These are phyloP conservation scores for Persicaria tinctoria DNA, from an alignment of 148 eudicot genomes.

Conservation along the genomic window DNA sequence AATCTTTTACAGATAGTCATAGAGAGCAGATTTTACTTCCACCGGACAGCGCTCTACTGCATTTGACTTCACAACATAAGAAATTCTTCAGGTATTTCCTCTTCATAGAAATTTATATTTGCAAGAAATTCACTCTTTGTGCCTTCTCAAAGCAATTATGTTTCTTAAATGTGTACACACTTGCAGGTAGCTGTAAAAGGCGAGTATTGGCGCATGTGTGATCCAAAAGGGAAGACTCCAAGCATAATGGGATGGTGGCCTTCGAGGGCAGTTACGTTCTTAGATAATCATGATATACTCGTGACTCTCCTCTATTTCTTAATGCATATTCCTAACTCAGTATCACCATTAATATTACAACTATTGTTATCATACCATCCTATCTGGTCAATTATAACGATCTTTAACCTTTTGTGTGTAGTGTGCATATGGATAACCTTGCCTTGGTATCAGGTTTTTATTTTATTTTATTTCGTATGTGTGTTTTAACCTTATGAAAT, in stretches of 20 bases:
- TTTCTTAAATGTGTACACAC: background rate
- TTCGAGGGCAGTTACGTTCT: slow-evolving; percentile 88
- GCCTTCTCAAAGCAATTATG: background rate
- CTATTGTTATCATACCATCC: background rate
- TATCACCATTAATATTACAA: background rate
- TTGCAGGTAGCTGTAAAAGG: slow-evolving; percentile 87
- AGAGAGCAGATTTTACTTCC: slow-evolving; percentile 79
- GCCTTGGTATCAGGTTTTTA: background rate
- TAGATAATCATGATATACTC: slow-evolving; percentile 67
- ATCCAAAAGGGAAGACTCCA: slow-evolving; percentile 85
- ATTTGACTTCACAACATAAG: slow-evolving; percentile 95
- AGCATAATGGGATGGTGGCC: slow-evolving; percentile 97
- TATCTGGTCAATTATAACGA: background rate
- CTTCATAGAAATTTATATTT: background rate
- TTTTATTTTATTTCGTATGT: background rate
- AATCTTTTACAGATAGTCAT: slow-evolving; percentile 64
- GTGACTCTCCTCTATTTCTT: background rate
- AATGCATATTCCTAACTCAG: background rate
- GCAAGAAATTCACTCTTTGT: background rate
- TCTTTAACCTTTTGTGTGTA: background rate
- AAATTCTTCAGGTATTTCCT: slow-evolving; percentile 68
- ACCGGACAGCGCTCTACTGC: slow-evolving; percentile 78
- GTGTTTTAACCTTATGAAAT: background rate
- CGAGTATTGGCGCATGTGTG: slow-evolving; percentile 82
- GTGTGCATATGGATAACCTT: background rate